phyloP scores from a whole-genome alignment of 78 protist species.

The Emiliania huxleyi region DNA sequence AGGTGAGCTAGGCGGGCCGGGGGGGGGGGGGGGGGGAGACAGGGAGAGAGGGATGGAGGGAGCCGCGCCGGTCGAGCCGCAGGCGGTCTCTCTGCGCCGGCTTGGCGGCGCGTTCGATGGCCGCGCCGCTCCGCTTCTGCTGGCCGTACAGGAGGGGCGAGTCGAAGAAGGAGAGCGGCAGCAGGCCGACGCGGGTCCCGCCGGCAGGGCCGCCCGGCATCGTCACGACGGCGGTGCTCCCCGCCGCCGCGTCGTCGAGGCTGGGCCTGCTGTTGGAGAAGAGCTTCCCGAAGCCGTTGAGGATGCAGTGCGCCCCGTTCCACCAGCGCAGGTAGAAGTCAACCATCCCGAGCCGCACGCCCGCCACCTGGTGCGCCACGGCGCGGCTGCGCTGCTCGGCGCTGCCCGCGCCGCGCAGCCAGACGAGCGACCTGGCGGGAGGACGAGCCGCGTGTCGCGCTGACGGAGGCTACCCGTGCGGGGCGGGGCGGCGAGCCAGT shows the following conservation, averaged over 20 bases:
- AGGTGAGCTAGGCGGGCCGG: too few relatives aligned
- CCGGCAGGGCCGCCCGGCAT: background rate
- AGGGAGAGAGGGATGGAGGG: too few relatives aligned
- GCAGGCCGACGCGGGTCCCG: background rate
- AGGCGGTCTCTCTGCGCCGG: background rate
- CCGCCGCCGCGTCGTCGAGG: background rate
- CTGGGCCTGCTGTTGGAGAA: background rate
- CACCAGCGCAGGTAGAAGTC: slow-evolving; percentile 18
- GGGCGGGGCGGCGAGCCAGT: too few relatives aligned
- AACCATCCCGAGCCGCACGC: background rate
- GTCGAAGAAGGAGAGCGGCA: background rate
- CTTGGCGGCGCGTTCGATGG: background rate
- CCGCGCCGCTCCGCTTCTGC: background rate
- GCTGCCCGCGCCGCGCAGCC: background rate
- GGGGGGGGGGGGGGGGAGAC: too few relatives aligned
- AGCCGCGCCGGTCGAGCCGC: background rate
- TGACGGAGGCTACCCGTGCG: too few relatives aligned
- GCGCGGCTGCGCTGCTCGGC: background rate
- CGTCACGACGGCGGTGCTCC: too few relatives aligned
- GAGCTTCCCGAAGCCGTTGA: background rate
- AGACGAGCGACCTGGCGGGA: background rate
- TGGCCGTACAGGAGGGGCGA: background rate
- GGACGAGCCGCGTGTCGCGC: too few relatives aligned
- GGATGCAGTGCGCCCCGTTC: background rate
- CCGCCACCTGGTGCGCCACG: background rate